Evolutionary conservation across 2,329 filamentous ascomycete genomes (phyloP).

Genomic region (Rhinocladiella similis): DNA sequence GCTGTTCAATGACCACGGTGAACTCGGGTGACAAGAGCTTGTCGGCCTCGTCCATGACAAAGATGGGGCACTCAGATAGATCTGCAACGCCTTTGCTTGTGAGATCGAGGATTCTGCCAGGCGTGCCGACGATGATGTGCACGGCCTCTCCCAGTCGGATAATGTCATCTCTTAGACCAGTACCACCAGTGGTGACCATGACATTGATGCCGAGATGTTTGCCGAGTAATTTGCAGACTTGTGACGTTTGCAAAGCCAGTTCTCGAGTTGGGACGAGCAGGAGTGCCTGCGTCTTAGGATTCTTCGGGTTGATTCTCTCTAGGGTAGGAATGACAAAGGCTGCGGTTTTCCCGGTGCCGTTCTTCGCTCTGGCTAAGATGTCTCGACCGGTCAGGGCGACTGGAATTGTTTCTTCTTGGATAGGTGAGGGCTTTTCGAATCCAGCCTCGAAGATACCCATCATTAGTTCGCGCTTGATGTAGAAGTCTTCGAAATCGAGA

Average conservation of each 20-base stretch:
- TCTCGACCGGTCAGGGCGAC: slow-evolving; percentile 94
- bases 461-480: slow-evolving; percentile 88
- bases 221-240: slow-evolving; percentile 97
- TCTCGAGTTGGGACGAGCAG: slow-evolving; percentile 97
- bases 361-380: slow-evolving; percentile 94
- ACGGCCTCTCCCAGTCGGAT: slow-evolving; percentile 90
- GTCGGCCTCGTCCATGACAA: slow-evolving; percentile 99
- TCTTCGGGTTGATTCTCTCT: slow-evolving; percentile 94
- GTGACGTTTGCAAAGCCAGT: slow-evolving; percentile 95
- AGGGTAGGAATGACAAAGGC: slow-evolving; percentile 96
- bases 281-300: slow-evolving; percentile 91
- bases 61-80: slow-evolving; percentile 92
- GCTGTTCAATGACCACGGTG: slow-evolving; percentile 94
- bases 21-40: slow-evolving; percentile 97
- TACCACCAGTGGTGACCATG: slow-evolving; percentile 98
- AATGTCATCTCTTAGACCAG: slow-evolving; percentile 92
- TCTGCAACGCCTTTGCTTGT: slow-evolving; percentile 96
- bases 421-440: slow-evolving; percentile 97
- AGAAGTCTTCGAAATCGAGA: slow-evolving; percentile 95
- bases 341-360: slow-evolving; percentile 96
- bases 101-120: slow-evolving; percentile 91
- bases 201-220: slow-evolving; percentile 97
- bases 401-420: slow-evolving; percentile 98
- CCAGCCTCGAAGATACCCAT: slow-evolving; percentile 99
- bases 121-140: slow-evolving; percentile 96